Percentiles rank a stretch among this genome's conserved stretches.
Conservation (phyloP, 2,329 filamentous ascomycete genomes). For the Periconia digitata region DNA sequence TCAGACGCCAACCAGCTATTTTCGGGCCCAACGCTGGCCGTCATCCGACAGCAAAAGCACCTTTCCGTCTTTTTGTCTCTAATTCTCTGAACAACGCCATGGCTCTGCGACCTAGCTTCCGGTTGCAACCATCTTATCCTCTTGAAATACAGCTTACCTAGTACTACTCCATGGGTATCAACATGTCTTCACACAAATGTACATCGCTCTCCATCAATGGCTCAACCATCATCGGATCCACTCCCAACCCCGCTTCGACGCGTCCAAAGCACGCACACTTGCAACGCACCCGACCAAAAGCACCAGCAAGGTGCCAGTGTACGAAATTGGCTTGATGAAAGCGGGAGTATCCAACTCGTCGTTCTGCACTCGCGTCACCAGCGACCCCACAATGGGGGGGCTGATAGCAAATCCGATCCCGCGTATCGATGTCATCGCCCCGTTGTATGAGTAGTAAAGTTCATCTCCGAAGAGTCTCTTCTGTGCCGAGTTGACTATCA, state of each 20-base stretch:
- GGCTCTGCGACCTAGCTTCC: no score
- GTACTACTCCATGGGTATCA: no score
- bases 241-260: constrained; percentile 17
- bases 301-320: constrained; percentile 15
- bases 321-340: constrained; percentile 18
- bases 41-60: no score
- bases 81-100: no score
- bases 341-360: constrained; percentile 11
- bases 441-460: constrained; percentile 23
- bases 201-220: no score
- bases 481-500: constrained; percentile 20
- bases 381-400: constrained; percentile 20
- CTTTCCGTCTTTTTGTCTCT: no score
- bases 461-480: constrained; percentile 23
- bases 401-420: constrained; percentile 22
- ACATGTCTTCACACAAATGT: no score
- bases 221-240: constrained; percentile 18
- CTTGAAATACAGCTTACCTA: no score
- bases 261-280: constrained; percentile 17
- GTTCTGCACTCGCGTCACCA: constrained; percentile 16
- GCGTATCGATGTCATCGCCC: constrained; percentile 18
- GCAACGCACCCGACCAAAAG: constrained; percentile 11
- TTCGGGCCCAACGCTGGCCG: no score
- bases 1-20: no score
- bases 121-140: no score